Percentiles rank a stretch among this genome's conserved stretches.
phyloP scores from a whole-genome alignment of 768 basidiomycete species.

The Dentipellis sp. region DNA sequence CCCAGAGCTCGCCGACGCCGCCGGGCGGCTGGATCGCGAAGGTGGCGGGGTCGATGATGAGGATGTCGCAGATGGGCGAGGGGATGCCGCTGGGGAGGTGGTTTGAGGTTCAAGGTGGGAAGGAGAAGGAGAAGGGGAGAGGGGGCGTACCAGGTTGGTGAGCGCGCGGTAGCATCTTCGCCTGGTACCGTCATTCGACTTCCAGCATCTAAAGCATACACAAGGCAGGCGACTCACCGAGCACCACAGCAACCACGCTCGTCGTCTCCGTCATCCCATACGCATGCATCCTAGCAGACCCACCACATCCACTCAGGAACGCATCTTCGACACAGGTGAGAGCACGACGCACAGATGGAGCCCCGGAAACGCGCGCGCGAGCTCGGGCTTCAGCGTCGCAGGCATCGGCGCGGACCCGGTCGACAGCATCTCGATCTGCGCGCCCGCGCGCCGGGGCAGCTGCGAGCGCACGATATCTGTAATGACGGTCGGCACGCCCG shows the following conservation, averaged over 20 bases:
- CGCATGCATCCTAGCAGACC: constrained; percentile 32
- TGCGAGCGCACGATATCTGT: neutral
- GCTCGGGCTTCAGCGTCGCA: neutral
- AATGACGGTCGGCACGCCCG: neutral
- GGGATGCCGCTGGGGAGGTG: neutral
- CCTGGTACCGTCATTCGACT: neutral
- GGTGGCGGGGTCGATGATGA: neutral
- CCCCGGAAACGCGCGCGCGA: neutral
- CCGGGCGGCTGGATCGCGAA: neutral
- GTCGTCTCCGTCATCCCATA: constrained; percentile 83
- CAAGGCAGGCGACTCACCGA: constrained; percentile 38
- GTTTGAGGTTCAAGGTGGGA: too few relatives aligned
- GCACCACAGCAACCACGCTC: constrained; percentile 54
- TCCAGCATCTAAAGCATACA: neutral
- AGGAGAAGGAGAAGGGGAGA: too few relatives aligned
- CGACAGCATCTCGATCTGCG: neutral
- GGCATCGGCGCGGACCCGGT: neutral
- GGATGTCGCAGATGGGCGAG: neutral
- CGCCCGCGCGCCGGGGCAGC: neutral
- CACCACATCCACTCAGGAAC: neutral
- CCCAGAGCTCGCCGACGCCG: neutral
- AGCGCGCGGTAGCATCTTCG: constrained; percentile 64
- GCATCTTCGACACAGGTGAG: neutral
- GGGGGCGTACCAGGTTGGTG: constrained; percentile 38
- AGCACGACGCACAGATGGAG: neutral